Conservation (phyloP, 192 early-diverging fungal genomes). For the Phycomyces nitens region DNA sequence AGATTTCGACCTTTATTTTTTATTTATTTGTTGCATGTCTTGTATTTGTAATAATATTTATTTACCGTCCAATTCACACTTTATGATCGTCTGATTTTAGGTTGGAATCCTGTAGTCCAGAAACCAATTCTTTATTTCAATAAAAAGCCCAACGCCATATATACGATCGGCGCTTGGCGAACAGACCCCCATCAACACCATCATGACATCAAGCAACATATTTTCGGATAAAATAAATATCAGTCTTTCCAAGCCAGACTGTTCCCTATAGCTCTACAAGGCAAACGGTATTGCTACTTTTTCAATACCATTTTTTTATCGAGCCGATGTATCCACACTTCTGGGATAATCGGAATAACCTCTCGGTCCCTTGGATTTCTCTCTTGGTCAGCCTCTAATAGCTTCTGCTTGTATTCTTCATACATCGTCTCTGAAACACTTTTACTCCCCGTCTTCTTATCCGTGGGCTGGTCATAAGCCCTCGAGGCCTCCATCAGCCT, state of each 20-base stretch:
- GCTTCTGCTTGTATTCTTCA: constrained; percentile 12
- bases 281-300: background rate
- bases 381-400: constrained; percentile 1
- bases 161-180: too few species aligned
- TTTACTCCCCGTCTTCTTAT: background rate
- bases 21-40: too few species aligned
- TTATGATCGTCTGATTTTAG: background rate
- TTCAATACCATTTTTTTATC: constrained; percentile 11
- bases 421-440: constrained; percentile 8
- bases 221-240: background rate
- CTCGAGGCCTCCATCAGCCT: constrained; percentile 7
- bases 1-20: too few species aligned
- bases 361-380: background rate
- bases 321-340: constrained; percentile 22
- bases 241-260: background rate
- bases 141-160: too few species aligned
- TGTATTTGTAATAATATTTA: too few species aligned
- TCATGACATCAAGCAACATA: background rate
- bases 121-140: background rate
- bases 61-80: background rate
- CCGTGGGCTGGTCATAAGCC: background rate
- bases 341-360: constrained; percentile 13
- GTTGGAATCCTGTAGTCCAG: background rate
- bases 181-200: too few species aligned
- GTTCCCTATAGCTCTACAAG: background rate